A percentile compares a stretch with the other conserved stretches of the same genome.
These are phyloP conservation scores for Byssothecium circinans DNA, from an alignment of 2,329 filamentous ascomycete genomes.

Conservation along the genomic window DNA sequence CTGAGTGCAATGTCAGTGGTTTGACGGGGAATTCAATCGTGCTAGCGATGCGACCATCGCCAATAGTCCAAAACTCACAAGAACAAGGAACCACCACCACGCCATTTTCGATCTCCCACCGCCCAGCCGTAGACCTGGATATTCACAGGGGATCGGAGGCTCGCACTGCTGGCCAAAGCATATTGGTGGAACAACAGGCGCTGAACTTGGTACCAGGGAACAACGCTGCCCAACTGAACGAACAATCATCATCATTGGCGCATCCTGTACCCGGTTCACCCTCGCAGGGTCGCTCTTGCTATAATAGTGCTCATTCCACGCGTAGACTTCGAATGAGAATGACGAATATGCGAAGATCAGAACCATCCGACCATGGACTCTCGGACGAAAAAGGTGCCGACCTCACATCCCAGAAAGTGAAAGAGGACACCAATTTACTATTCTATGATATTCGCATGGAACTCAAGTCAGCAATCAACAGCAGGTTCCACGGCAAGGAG, in stretches of 20 bases:
- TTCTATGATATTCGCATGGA: not conserved
- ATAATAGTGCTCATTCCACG: not conserved
- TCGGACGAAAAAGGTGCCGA: not conserved
- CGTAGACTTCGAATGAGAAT: not conserved
- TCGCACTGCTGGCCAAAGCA: not conserved
- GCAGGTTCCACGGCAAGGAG: not conserved
- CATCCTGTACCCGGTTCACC: no score
- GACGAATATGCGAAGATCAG: not conserved
- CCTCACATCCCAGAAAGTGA: not conserved
- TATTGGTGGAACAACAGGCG: not conserved
- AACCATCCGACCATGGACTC: not conserved
- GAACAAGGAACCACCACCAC: not conserved
- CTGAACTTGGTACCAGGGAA: not conserved
- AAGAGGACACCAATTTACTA: not conserved
- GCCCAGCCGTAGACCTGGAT: not conserved
- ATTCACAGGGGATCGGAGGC: not conserved
- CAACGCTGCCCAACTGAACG: no score
- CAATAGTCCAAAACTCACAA: not conserved
- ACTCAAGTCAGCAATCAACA: not conserved
- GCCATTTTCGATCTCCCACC: not conserved
- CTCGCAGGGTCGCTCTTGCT: not conserved
- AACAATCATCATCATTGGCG: no score
- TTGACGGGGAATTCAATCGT: not conserved
- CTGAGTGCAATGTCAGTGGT: not conserved
- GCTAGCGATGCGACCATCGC: not conserved